Percentiles rank a stretch among this genome's conserved stretches.
These are phyloP conservation scores for Trypanosoma grayi DNA, from an alignment of 208 protist genomes.

Conservation along the genomic window DNA sequence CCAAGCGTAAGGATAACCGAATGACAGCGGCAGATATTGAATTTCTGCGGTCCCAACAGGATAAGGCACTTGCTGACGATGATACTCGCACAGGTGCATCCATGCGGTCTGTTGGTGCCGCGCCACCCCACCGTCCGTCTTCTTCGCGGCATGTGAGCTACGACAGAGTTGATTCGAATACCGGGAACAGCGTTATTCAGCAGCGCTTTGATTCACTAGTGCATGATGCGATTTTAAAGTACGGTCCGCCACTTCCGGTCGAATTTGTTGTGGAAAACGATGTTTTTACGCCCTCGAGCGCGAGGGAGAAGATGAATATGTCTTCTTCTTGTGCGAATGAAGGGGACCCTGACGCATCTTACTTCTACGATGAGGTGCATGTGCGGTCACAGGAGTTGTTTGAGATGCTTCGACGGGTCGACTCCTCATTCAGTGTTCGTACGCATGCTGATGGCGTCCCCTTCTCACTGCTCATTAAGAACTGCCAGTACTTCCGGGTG, in stretches of 20 bases:
- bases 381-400: conserved; percentile 59
- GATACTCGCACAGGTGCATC: not conserved
- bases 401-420: conserved; percentile 38
- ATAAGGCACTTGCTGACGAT: conserved; percentile 1
- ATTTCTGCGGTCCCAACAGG: conserved; percentile 10
- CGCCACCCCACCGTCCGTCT: not conserved
- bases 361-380: conserved; percentile 70
- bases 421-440: conserved; percentile 60
- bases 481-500: conserved; percentile 69
- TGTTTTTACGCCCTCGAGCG: conserved; percentile 18
- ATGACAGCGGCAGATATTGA: conserved; percentile 5
- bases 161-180: conserved; percentile 44
- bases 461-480: conserved; percentile 75
- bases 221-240: conserved; percentile 53
- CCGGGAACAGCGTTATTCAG: conserved; percentile 65
- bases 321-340: not conserved
- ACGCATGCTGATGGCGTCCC: conserved; percentile 69
- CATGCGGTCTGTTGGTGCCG: not conserved
- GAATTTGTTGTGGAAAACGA: conserved; percentile 64
- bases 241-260: conserved; percentile 72
- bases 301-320: not conserved
- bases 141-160: conserved; percentile 28
- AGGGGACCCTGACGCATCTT: conserved; percentile 25
- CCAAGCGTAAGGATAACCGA: not conserved
- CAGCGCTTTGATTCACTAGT: conserved; percentile 67